Conservation (phyloP, 2,329 filamentous ascomycete species). For the Hypoxylon sp. region DNA sequence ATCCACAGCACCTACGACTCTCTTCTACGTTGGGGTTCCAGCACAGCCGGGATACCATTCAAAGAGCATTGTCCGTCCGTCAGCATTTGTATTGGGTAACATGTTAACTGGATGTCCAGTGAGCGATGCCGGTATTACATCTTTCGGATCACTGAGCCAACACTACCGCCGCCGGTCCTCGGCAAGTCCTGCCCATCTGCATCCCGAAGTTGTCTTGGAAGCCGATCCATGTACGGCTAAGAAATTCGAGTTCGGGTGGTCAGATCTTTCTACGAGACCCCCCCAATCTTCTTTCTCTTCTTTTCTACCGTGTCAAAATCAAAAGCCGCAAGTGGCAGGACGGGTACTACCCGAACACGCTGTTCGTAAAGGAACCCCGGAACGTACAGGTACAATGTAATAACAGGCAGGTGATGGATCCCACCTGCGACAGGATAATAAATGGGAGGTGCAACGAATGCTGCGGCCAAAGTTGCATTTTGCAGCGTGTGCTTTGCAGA, state of each 20-base stretch:
- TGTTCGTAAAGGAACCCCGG: constrained; percentile 35
- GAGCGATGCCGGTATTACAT: constrained; percentile 41
- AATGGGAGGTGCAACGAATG: constrained; percentile 34
- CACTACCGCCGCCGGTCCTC: constrained; percentile 37
- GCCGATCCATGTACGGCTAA: constrained; percentile 45
- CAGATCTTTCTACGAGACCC: constrained; percentile 33
- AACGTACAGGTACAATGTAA: constrained; percentile 31
- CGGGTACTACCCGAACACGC: constrained; percentile 31
- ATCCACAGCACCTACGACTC: constrained; percentile 43
- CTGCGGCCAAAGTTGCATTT: constrained; percentile 41
- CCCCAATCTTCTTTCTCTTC: constrained; percentile 13
- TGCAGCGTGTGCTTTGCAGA: constrained; percentile 46
- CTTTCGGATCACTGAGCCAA: constrained; percentile 35
- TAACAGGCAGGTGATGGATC: constrained; percentile 49
- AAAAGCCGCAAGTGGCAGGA: constrained; percentile 29
- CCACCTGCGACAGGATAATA: constrained; percentile 46
- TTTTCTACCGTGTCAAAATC: constrained; percentile 9
- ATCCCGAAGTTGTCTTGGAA: constrained; percentile 36
- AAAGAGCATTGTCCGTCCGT: constrained; percentile 30
- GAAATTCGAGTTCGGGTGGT: constrained; percentile 38
- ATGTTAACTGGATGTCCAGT: constrained; percentile 34
- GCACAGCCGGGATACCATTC: constrained; percentile 35
- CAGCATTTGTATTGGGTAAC: constrained; percentile 36
- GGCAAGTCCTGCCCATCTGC: constrained; percentile 37
- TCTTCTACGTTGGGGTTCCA: constrained; percentile 40